A percentile compares a stretch with the other conserved stretches of the same genome.
phyloP scores from a whole-genome alignment of 2,329 filamentous ascomycete genomes.

The Biscogniauxia marginata region DNA sequence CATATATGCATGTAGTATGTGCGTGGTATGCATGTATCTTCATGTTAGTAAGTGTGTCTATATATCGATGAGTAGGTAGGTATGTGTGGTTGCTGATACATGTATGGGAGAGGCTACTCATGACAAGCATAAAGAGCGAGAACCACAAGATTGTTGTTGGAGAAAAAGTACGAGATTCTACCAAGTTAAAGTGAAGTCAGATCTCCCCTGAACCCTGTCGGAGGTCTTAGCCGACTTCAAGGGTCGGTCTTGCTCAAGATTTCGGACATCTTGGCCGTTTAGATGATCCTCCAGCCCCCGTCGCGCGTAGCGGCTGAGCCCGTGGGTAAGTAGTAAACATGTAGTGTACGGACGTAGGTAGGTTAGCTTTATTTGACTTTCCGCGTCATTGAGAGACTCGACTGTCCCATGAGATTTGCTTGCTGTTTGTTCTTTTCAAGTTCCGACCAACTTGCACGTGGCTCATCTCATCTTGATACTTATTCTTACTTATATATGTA shows the following conservation, averaged over 20 bases:
- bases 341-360: background rate
- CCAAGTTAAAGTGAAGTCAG: background rate
- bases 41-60: too few relatives aligned
- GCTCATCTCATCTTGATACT: background rate
- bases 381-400: background rate
- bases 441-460: background rate
- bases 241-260: background rate
- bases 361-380: background rate
- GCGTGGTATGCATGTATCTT: background rate
- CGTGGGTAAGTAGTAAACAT: background rate
- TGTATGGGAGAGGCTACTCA: background rate
- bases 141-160: background rate
- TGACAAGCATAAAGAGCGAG: background rate
- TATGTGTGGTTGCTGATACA: background rate
- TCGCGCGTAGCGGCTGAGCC: slow-evolving; percentile 1
- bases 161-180: background rate
- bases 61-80: too few relatives aligned
- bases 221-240: slow-evolving; percentile 1
- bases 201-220: slow-evolving; percentile 1
- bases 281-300: background rate
- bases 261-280: background rate
- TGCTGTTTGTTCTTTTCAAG: background rate
- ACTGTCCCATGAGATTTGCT: background rate
- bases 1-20: too few relatives aligned
- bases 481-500: background rate